Base-by-base conservation (phyloP, 208 protist species). In the Wallacemonas collosoma region DNA sequence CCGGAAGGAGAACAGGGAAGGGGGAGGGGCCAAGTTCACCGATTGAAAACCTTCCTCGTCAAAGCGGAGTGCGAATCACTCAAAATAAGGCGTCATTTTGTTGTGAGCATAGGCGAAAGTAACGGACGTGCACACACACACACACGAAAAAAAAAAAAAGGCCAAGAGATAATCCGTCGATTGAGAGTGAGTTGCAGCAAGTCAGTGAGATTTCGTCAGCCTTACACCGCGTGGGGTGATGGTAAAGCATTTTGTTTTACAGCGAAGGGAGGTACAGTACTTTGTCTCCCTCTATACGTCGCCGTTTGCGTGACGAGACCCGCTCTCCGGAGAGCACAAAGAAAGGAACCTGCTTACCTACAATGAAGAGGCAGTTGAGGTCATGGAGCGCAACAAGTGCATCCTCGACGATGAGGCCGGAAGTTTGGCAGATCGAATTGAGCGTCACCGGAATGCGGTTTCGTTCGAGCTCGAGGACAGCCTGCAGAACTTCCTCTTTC, bases 381-480 rank as follows among this genome's bases (percentile, higher is more conserved):
- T 81, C 83, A 60, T 90, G 79, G 56, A 94, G 65, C 2, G 79
- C 79, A 0, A 91, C 80, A 38, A 86, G 57, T 15, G 86, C 82
- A 71, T 94, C 86, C 65, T 94, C 84, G 9, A 90, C 58, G 39
- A 87, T 90, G 43, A 94, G 82, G 41, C 86, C 83, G 3, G 80
- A 89, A 15, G 73, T 62, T 54, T 71, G 61, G 67, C 85, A 90
- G 51, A 93, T 66, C 45, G 84, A 83, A 39, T 79, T 81, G 45
- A 93, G 50, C 5, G 89, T 90, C 1, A 94, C 56, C 2, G 80
- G 75, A 6, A 70, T 54, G 14, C 72, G 72, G 38, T 65, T 73
- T 51, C 77, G 62, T n/a, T 86, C 74, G 9, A 94, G 64, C 36
- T 68, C 68, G 53, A 74, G 77, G 0, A 94, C 71, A 3, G 84